Percentiles rank a stretch among this genome's conserved stretches.
Conservation (phyloP, 192 early-diverging fungal species). For the Backusella psychrophila region DNA sequence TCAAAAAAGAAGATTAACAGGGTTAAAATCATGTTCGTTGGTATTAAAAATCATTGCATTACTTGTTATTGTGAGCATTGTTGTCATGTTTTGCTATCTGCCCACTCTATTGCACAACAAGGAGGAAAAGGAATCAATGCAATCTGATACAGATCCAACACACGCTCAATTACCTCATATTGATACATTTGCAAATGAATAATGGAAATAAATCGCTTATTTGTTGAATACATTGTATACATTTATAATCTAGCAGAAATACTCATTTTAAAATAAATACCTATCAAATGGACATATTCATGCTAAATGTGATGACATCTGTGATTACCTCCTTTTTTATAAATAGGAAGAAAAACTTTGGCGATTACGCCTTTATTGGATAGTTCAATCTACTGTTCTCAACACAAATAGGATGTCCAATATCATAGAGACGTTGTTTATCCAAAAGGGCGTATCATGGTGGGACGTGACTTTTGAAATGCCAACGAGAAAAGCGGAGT, state of each 20-base stretch:
- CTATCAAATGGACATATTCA: no score
- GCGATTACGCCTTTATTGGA: no score
- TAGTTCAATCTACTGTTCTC: no score
- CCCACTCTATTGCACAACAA: not conserved
- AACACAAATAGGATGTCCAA: no score
- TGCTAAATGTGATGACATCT: no score
- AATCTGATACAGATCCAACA: not conserved
- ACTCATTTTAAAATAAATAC: no score
- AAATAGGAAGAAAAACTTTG: no score
- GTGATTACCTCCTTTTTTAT: no score
- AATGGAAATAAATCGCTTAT: not conserved
- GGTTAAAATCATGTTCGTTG: not conserved
- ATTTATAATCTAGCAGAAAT: no score
- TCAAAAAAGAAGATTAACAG: not conserved
- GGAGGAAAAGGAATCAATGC: not conserved
- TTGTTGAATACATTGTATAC: no score
- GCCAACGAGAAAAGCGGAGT: not conserved
- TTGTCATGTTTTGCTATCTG: not conserved
- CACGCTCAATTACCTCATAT: not conserved
- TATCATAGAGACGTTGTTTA: no score
- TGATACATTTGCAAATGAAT: not conserved
- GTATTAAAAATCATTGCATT: not conserved
- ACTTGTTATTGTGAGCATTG: not conserved
- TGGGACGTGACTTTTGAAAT: not conserved
- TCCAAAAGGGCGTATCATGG: no score